Conservation (phyloP, 495 filamentous ascomycete genomes). For the Hypoxylon subgilvum region DNA sequence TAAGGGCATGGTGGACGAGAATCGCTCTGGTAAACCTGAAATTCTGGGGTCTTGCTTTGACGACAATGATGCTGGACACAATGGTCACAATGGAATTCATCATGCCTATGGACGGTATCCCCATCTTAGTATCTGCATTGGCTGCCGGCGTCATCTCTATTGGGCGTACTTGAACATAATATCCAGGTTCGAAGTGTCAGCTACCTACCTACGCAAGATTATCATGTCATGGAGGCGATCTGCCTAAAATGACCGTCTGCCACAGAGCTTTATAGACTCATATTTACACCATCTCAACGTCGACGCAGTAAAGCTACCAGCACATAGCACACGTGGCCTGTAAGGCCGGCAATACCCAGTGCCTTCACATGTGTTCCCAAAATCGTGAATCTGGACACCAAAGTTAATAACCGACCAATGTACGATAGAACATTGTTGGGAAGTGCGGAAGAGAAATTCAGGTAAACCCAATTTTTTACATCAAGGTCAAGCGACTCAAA, state of each 20-base stretch:
- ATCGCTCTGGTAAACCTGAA: too few species aligned
- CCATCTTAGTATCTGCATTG: too few species aligned
- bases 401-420: slow-evolving; percentile 13
- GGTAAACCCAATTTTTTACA: slow-evolving; percentile 43
- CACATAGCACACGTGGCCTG: slow-evolving; percentile 4
- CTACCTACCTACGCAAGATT: background rate
- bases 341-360: background rate
- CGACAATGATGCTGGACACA: too few species aligned
- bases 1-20: too few species aligned
- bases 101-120: too few species aligned
- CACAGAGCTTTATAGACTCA: background rate
- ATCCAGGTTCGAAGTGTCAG: too few species aligned
- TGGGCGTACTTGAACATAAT: too few species aligned
- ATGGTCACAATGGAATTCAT: too few species aligned
- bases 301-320: background rate
- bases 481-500: slow-evolving; percentile 46
- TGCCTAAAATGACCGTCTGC: background rate
- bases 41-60: too few species aligned
- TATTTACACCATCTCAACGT: background rate
- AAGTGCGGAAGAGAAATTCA: slow-evolving; percentile 10
- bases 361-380: background rate
- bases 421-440: background rate
- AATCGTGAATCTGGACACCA: slow-evolving; percentile 1
- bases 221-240: slow-evolving; percentile 1
- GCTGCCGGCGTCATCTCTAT: too few species aligned